Conservation (phyloP, 345 rosid species). For the Kandelia obovata region DNA sequence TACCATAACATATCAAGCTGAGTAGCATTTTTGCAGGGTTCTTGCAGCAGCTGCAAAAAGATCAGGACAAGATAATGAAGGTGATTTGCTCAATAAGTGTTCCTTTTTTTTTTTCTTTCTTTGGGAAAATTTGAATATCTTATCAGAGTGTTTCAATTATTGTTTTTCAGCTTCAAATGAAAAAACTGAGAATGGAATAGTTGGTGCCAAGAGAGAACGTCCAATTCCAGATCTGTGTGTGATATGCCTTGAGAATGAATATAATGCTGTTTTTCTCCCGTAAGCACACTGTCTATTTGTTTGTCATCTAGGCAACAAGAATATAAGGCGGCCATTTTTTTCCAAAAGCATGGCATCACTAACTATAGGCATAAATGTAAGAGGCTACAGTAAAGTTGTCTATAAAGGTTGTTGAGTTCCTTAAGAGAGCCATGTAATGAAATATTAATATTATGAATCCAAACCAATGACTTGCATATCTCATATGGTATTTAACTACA, state of each 20-base stretch:
- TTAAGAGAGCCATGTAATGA: neutral
- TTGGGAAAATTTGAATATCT: slow-evolving; percentile 5
- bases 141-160: slow-evolving; percentile 15
- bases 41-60: slow-evolving; percentile 84
- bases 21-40: slow-evolving; percentile 52
- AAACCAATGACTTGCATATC: too few species aligned
- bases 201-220: slow-evolving; percentile 48
- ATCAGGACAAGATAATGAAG: slow-evolving; percentile 56
- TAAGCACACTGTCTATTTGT: slow-evolving; percentile 33
- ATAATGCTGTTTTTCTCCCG: slow-evolving; percentile 87
- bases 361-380: neutral
- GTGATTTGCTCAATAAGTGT: slow-evolving; percentile 28
- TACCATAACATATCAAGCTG: slow-evolving; percentile 18
- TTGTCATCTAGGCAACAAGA: neutral
- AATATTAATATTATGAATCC: too few species aligned
- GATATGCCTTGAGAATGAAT: slow-evolving; percentile 92
- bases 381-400: neutral
- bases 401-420: neutral
- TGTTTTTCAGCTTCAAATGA: slow-evolving; percentile 45
- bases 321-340: neutral
- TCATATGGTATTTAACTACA: too few species aligned
- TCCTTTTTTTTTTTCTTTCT: neutral
- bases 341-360: neutral
- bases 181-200: slow-evolving; percentile 43
- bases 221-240: slow-evolving; percentile 82